Evolutionary conservation across 2,329 filamentous ascomycete genomes (phyloP), one percentile per base, ranked within the genome.

Genomic region (Aspergillus versicolor): DNA sequence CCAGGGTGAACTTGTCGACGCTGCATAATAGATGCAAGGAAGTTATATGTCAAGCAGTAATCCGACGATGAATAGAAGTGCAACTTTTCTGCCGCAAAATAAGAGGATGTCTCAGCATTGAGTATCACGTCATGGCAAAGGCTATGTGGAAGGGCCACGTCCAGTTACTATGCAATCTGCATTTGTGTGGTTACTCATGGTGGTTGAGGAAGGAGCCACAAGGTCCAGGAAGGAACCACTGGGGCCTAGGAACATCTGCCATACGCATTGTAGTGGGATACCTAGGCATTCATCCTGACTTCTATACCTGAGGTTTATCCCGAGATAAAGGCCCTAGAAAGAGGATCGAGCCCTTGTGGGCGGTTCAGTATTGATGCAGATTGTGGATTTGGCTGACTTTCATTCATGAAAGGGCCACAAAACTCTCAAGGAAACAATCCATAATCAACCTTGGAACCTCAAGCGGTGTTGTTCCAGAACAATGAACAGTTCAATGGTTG

Each of bases 21-120:
- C 37, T 47, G 34, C 56, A 58, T 58, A 50, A 45, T 58, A 46
- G 21, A 54, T 58, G 44, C 24, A 49, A 42, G 12, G 32, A 49
- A 53, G 50, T 41, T 40, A 54, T 57, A 54, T 30, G 27, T 40
- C 50, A 41, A 48, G 45, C 49, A 49, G 38, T 52, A 52, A 30
- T 19, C 22, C 41, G 48, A 22, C 27, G 37, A 37, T 42, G 12
- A 43, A 47, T 46, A 47, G 30, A 21, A 11, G n/a, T 27, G 38
- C 22, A 48, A 48, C 37, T 43, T 37, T 38, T 12, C 19, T 43
- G 21, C n/a, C 22, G 40, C 9, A 17, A n/a, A 21, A 27, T 51
- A 56, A 52, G 21, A 34, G 6, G 17, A 52, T 52, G 21, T 21
- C 37, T n/a, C 27, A 38, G 8, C 3, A 7, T 15, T 22, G 38